Evolutionary conservation across 2,329 filamentous ascomycete genomes (phyloP).

Genomic region (Lachnellula hyalina): DNA sequence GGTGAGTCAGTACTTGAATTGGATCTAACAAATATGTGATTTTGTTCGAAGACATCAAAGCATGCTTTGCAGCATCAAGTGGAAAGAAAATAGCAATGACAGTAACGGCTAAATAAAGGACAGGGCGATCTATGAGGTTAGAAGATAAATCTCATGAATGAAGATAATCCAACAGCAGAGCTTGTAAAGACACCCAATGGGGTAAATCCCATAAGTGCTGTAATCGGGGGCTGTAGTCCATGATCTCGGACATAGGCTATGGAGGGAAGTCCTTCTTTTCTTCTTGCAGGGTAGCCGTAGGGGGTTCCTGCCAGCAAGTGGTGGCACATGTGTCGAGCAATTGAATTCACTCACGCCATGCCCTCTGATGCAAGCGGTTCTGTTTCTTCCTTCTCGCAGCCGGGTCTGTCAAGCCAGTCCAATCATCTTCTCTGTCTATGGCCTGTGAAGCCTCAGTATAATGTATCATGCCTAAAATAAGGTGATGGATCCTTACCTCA

Average conservation of each 20-base stretch:
- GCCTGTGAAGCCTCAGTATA: conserved; percentile 1
- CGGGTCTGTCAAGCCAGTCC: conserved; percentile 29
- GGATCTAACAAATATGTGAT: too few relatives aligned
- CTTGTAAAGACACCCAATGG: too few relatives aligned
- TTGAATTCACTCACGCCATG: conserved; percentile 21
- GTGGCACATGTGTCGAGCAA: neutral
- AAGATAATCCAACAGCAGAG: too few relatives aligned
- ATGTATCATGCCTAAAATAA: neutral
- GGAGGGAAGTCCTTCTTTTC: too few relatives aligned
- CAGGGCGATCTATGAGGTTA: too few relatives aligned
- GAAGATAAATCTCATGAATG: too few relatives aligned
- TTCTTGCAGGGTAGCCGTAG: too few relatives aligned
- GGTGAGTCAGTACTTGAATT: neutral
- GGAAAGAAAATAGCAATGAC: neutral
- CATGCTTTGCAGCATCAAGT: neutral
- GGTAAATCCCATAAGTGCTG: too few relatives aligned
- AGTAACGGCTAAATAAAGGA: too few relatives aligned
- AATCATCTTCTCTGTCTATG: conserved; percentile 24
- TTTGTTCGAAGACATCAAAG: neutral
- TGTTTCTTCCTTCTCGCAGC: conserved; percentile 21
- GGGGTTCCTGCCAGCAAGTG: too few relatives aligned
- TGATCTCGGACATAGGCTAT: too few relatives aligned
- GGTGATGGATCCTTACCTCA: neutral
- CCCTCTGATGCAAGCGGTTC: conserved; percentile 23
- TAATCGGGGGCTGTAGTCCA: too few relatives aligned